Conservation (phyloP, 2,329 filamentous ascomycete genomes). For the Geosmithia flava region DNA sequence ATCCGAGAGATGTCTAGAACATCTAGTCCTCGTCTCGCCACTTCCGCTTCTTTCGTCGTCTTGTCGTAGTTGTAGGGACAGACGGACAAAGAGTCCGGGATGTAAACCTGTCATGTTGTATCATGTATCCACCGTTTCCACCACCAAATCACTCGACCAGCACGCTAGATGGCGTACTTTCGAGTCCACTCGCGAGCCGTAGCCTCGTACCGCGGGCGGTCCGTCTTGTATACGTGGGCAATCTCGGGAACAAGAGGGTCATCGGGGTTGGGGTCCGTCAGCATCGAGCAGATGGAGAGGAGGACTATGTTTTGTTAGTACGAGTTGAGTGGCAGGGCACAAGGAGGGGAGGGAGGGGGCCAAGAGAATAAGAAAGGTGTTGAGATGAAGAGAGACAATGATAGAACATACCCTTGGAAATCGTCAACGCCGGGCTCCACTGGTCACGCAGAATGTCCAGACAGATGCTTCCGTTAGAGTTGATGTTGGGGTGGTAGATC, state of each 20-base stretch:
- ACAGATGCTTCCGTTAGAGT: conserved; percentile 98
- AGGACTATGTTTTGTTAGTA: conserved; percentile 48
- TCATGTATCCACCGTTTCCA: not conserved
- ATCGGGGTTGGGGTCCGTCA: conserved; percentile 98
- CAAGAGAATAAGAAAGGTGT: conserved; percentile 1
- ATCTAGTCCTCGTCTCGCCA: not conserved
- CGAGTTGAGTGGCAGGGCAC: not conserved
- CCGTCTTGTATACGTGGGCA: conserved; percentile 99
- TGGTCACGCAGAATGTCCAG: conserved; percentile 97
- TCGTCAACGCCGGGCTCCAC: conserved; percentile 97
- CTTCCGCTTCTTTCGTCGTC: not conserved
- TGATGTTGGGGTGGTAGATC: conserved; percentile 99
- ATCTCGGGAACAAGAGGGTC: conserved; percentile 98
- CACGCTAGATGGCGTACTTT: conserved; percentile 83
- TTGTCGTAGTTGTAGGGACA: not conserved
- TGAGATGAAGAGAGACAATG: not conserved
- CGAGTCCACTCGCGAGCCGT: conserved; percentile 97
- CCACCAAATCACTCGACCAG: not conserved
- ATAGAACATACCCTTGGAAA: conserved; percentile 71
- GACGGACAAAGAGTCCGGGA: not conserved
- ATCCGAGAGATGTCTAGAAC: too few species aligned
- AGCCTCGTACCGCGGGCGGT: conserved; percentile 88
- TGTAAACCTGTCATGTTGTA: not conserved
- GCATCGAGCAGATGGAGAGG: conserved; percentile 98
- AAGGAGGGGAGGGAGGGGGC: too few species aligned